Evolutionary conservation across 2,329 filamentous ascomycete species (phyloP), one percentile per base, ranked within the genome.

Genomic region (Corinectria fuckeliana): DNA sequence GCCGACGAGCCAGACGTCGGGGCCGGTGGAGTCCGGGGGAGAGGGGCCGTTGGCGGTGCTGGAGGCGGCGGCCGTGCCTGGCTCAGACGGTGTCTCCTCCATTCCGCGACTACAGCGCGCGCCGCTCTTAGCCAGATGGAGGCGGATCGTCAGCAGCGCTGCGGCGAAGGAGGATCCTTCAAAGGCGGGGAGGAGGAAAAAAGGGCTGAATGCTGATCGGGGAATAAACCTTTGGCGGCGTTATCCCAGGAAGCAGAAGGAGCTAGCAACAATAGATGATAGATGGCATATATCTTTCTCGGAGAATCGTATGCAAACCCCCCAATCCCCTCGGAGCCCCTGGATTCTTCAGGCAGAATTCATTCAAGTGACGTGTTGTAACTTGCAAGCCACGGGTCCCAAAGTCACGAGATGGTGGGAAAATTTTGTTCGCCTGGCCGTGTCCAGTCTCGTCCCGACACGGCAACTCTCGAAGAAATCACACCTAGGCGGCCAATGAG

Each of bases 1-100:
- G 11, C 68, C 68, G n/a, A 70, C 68, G 21, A 70, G 68, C 66
- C 67, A 70, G 4, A 70, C 58, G 52, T 70, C 57, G 32, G 66
- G 63, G 1, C 42, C 26, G 5, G 53, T 58, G 7, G 45, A 11
- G 42, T 56, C 54, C 10, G 4, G 30, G 6, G 49, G 26, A 16
- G 36, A 21, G 25, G 49, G 44, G 5, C 55, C 64, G 56, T 66
- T 61, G 58, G 56, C 56, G 16, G 58, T 61, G 32, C 56, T 53
- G 2, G 58, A 36, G 56, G 5, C 54, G 56, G 5, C 54, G 59
- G 42, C 66, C 64, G 11, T 47, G 39, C 25, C 32, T 21, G 50
- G 30, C 45, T 59, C 56, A 34, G 42, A 25, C 18, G 30, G 38
- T 44, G 30, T 50, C 32, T 54, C 51, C 50, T 59, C 50, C 56